Evolutionary conservation across 2,329 filamentous ascomycete species (phyloP), one percentile per base, ranked within the genome.

Genomic region (Pochonia chlamydosporia): DNA sequence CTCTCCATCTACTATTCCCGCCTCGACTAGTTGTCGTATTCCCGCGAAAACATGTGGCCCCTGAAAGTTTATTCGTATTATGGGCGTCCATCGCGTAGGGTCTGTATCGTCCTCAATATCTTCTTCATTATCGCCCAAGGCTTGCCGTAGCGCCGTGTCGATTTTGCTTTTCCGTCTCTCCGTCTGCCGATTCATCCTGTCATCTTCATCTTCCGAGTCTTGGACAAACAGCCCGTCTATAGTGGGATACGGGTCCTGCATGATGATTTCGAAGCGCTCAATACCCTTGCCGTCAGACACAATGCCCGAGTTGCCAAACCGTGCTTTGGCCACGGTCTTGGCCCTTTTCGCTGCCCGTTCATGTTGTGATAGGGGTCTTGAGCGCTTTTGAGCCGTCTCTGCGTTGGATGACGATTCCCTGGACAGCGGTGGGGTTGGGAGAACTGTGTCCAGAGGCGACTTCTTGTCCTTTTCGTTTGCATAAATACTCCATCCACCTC

Each of bases 31-130:
- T 58, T 85, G 81, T 41, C 88, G 77, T 21, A 95, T 74, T 0
- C 90, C 90, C 0, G 84, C 84, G 67, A 95, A 92, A 3, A 95
- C 82, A 61, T 95, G 88, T 1, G 76, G 65, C 1, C 90, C 90
- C 33, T 84, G 78, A 52, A 96, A 87, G 0, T 80, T 82, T 9
- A 95, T 65, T 18, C 77, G 75, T 16, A 88, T 49, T 3, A 58
- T 56, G 14, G 65, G 66, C 51, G 35, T 57, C 67, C 67, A 70
- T 39, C 43, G 49, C 3, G 56, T 52, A 13, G 56, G 45, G 10
- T 59, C 59, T 11, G 56, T 41, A 8, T 57, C 58, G 9, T 59
- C 61, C 8, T 63, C 62, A 6, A 51, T 50, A 2, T 48, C 56
- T 3, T 54, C 56, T 2, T 44, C 53, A 11, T 50, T 48, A 11